Evolutionary conservation across 2,329 filamentous ascomycete species (phyloP), one percentile per base, ranked within the genome.

Genomic region (Venturia nashicola): DNA sequence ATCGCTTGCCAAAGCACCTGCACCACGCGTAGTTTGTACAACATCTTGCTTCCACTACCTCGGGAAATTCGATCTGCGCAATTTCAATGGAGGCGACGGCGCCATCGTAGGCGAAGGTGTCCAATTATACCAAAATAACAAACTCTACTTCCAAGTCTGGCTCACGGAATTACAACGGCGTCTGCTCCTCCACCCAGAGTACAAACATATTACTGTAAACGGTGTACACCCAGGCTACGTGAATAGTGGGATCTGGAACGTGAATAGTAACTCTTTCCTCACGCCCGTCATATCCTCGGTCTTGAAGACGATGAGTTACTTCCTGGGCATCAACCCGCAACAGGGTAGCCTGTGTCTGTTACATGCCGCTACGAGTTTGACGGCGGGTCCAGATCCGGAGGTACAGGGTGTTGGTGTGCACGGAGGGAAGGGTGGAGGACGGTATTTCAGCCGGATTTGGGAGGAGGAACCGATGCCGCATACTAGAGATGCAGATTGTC

Each of bases 81-180:
- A 73, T 59, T 68, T 66, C 62, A 72, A 72, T 65, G 67, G 66
- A 42, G 65, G 66, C 20, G 20, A 51, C 8, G 62, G 61, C 27
- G 23, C 27, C 18, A 20, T 32, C 12, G 64, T 36, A 8, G 62
- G 60, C 42, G 62, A 65, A 20, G 64, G 59, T 16, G 65, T 66
- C 23, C 39, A 66, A 20, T 66, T 62, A 44, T 74, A 74, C 66
- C 40, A 64, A 12, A 72, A 74, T 65, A 74, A 73, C 67, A 74
- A 74, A 62, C 66, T 74, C 6, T 73, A 71, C 65, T 73, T 71
- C 63, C 72, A 74, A 65, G 68, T 68, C 57, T 74, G 71, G 71
- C 66, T 73, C 12, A 68, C 70, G 2, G 72, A 72, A 65, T 66
- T 74, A 51, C 71, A 73, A 61, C 44, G 61, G 2, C 70, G 71